Evolutionary conservation across 257 asterid genomes (phyloP).

Genomic region (Rehmannia glutinosa): DNA sequence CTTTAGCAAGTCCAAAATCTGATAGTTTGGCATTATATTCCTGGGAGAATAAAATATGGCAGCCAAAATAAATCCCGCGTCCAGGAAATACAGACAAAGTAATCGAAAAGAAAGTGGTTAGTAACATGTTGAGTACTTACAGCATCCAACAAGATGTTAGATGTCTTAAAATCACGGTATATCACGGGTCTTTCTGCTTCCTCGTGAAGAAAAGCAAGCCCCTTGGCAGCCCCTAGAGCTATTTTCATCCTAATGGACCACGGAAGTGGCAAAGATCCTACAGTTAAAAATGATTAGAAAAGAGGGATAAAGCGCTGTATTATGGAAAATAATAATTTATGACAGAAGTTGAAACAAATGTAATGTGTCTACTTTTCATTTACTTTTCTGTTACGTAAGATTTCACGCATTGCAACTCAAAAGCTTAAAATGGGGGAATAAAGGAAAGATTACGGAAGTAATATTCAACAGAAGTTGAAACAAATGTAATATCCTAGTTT

Average conservation of each 20-base stretch:
- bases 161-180: constrained; percentile 61
- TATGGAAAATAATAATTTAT: background rate
- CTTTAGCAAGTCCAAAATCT: constrained; percentile 70
- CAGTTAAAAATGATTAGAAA: constrained; percentile 8
- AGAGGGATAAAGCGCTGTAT: background rate
- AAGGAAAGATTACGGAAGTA: too few species aligned
- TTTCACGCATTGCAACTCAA: too few species aligned
- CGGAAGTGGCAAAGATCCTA: constrained; percentile 65
- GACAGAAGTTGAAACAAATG: background rate
- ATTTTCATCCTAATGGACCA: constrained; percentile 72
- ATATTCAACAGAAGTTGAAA: too few species aligned
- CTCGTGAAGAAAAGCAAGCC: constrained; percentile 61
- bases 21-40: constrained; percentile 68
- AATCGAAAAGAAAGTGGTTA: background rate
- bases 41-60: constrained; percentile 22
- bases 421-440: too few species aligned
- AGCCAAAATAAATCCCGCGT: background rate
- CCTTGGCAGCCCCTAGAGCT: constrained; percentile 62
- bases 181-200: constrained; percentile 58
- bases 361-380: too few species aligned
- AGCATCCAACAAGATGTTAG: constrained; percentile 59
- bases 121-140: constrained; percentile 22
- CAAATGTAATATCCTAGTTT: too few species aligned
- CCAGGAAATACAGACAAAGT: background rate
- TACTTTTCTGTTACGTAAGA: too few species aligned